phyloP scores from a whole-genome alignment of 176 grass and related monocot genomes.

The Eleusine indica region DNA sequence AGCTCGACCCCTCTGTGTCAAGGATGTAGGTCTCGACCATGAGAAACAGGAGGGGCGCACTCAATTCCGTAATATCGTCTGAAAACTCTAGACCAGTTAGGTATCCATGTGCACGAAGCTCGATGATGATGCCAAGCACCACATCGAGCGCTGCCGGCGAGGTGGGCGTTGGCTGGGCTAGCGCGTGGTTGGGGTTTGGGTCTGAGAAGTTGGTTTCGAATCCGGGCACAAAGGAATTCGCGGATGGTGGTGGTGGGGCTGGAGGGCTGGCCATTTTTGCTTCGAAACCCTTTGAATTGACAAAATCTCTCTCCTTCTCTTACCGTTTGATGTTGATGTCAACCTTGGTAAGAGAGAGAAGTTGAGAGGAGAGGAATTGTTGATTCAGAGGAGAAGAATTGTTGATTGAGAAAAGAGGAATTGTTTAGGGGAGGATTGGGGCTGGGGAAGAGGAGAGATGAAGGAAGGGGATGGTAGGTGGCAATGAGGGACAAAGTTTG shows the following conservation, averaged over 20 bases:
- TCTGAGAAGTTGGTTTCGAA: constrained; percentile 36
- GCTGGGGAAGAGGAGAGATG: too few relatives aligned
- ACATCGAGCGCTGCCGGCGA: not conserved
- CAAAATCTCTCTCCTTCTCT: not conserved
- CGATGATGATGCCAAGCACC: constrained; percentile 30
- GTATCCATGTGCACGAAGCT: constrained; percentile 37
- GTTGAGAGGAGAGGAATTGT: not conserved
- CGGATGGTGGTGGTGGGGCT: constrained; percentile 30
- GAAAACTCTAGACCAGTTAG: constrained; percentile 33
- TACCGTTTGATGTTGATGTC: not conserved
- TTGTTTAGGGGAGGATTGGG: too few relatives aligned
- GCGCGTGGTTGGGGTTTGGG: constrained; percentile 6
- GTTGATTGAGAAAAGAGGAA: too few relatives aligned
- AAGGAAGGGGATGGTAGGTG: too few relatives aligned
- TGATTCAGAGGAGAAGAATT: not conserved
- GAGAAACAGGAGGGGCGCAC: constrained; percentile 20
- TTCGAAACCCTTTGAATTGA: constrained; percentile 30
- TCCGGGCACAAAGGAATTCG: constrained; percentile 16
- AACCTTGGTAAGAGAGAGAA: not conserved
- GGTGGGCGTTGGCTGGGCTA: constrained; percentile 5
- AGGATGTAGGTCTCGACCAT: constrained; percentile 31
- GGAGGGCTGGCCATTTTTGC: constrained; percentile 40
- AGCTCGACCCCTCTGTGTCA: not conserved
- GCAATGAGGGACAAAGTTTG: too few relatives aligned
- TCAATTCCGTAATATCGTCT: not conserved